phyloP scores from a whole-genome alignment of 164 flowering plant species.

The Platanus orientalis region DNA sequence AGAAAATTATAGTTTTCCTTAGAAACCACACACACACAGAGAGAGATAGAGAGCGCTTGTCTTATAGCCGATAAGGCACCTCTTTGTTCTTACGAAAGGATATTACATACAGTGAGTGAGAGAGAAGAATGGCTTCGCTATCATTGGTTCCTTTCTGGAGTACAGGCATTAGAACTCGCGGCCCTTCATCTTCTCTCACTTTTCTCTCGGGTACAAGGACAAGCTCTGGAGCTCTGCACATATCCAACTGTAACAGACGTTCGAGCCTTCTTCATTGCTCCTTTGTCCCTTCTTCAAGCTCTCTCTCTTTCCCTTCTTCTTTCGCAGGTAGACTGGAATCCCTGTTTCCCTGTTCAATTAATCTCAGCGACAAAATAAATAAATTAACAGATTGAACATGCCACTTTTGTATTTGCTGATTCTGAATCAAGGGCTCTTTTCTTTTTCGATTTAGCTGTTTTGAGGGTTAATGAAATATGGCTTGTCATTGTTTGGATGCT shows the following conservation, averaged over 20 bases:
- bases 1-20: too few relatives aligned
- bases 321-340: constrained; percentile 42
- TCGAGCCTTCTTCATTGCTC: constrained; percentile 51
- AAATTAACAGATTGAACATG: too few relatives aligned
- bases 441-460: background rate
- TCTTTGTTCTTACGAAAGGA: too few relatives aligned
- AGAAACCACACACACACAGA: too few relatives aligned
- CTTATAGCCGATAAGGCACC: too few relatives aligned
- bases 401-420: too few relatives aligned
- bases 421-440: too few relatives aligned
- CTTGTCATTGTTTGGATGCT: too few relatives aligned
- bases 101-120: background rate
- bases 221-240: constrained; percentile 18
- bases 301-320: constrained; percentile 47
- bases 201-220: constrained; percentile 25
- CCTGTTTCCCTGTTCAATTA: background rate
- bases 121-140: constrained; percentile 11
- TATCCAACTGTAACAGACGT: constrained; percentile 20
- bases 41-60: too few relatives aligned
- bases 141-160: constrained; percentile 13
- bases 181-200: constrained; percentile 44
- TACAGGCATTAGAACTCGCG: background rate
- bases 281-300: constrained; percentile 39
- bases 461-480: background rate
- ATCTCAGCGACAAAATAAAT: background rate